Evolutionary conservation across 352 stramenopile species (phyloP).

Genomic region (Pythium rhizo-oryzae): DNA sequence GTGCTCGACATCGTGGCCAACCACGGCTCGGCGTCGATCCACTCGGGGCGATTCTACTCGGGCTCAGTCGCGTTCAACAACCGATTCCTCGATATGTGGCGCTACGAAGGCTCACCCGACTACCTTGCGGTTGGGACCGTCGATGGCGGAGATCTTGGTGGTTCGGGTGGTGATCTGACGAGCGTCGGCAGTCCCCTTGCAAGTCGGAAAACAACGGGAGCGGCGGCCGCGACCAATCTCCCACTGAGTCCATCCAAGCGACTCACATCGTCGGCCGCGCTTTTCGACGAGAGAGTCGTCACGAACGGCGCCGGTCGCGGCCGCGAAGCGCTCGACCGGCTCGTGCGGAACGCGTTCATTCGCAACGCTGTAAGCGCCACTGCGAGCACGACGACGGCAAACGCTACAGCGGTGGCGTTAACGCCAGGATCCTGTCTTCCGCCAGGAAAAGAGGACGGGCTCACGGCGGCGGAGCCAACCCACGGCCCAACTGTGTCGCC

Average conservation of each 20-base stretch:
- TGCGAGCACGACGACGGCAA: neutral
- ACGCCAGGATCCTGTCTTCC: neutral
- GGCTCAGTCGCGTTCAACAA: slow-evolving; percentile 76
- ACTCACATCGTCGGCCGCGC: slow-evolving; percentile 34
- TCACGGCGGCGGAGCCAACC: neutral
- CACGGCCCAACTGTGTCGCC: too few species aligned
- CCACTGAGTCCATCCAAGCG: slow-evolving; percentile 27
- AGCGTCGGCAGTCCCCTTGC: neutral
- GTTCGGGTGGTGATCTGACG: neutral
- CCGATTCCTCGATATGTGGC: slow-evolving; percentile 83
- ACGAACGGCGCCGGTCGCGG: slow-evolving; percentile 45
- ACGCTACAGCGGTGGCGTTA: neutral
- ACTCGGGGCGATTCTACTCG: slow-evolving; percentile 72
- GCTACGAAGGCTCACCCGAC: slow-evolving; percentile 75
- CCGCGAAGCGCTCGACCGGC: slow-evolving; percentile 56
- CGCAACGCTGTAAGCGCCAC: slow-evolving; percentile 20
- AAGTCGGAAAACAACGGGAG: neutral
- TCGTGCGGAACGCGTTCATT: slow-evolving; percentile 54
- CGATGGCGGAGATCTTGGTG: neutral
- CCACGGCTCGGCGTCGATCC: slow-evolving; percentile 63
- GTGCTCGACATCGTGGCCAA: slow-evolving; percentile 73
- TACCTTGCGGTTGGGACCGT: slow-evolving; percentile 52
- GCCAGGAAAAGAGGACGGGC: neutral
- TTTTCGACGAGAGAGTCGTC: slow-evolving; percentile 52
- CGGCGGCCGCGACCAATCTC: neutral